Conservation (phyloP, 345 rosid species). For the Euclidium syriacum region DNA sequence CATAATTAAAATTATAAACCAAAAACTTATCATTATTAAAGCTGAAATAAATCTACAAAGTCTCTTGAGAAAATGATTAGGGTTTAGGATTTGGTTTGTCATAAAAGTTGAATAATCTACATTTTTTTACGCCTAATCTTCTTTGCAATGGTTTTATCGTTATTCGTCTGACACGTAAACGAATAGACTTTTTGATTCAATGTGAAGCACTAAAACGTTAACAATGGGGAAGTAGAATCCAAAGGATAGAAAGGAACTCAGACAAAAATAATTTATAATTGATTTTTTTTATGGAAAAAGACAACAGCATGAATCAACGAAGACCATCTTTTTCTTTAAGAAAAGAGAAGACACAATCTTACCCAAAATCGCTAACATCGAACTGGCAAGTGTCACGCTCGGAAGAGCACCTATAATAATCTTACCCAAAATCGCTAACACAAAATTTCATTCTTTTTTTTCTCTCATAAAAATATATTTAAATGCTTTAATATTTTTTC, state of each 20-base stretch:
- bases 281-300: not conserved
- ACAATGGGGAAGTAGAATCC: not conserved
- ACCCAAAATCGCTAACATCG: slow-evolving; percentile 23
- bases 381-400: slow-evolving; percentile 27
- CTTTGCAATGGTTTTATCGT: not conserved
- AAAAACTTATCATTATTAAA: slow-evolving; percentile 10
- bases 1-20: too few species aligned
- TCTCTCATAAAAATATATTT: not conserved
- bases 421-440: slow-evolving; percentile 5
- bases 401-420: slow-evolving; percentile 6
- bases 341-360: slow-evolving; percentile 26
- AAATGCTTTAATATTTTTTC: not conserved
- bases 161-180: slow-evolving; percentile 3
- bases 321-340: slow-evolving; percentile 20
- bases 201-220: not conserved
- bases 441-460: slow-evolving; percentile 1
- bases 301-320: slow-evolving; percentile 21
- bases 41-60: slow-evolving; percentile 11
- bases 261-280: too few species aligned
- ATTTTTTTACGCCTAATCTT: not conserved
- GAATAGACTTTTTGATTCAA: slow-evolving; percentile 2
- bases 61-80: slow-evolving; percentile 20
- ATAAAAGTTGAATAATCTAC: slow-evolving; percentile 2
- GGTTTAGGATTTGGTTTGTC: slow-evolving; percentile 20
- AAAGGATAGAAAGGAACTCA: not conserved